phyloP scores from a whole-genome alignment of 495 filamentous ascomycete genomes.

The Xylaria palmicola region DNA sequence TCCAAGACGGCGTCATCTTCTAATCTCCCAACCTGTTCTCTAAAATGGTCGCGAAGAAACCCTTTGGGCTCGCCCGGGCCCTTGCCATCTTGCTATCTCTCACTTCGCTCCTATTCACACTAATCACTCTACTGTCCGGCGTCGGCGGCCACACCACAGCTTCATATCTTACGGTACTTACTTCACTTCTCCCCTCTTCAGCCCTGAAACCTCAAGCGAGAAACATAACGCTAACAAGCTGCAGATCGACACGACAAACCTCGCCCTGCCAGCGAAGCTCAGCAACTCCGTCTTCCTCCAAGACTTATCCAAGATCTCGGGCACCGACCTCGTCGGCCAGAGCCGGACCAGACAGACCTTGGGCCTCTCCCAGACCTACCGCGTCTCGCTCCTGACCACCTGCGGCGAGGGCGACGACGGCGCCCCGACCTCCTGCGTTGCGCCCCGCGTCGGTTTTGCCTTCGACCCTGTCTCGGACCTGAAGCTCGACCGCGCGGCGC shows the following conservation, averaged over 20 bases:
- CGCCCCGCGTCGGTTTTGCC: conserved; percentile 28
- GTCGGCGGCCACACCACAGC: conserved; percentile 21
- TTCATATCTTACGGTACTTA: conserved; percentile 34
- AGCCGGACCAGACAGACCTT: conserved; percentile 28
- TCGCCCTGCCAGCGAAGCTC: conserved; percentile 33
- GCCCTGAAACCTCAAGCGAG: not conserved
- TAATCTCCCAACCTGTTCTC: not conserved
- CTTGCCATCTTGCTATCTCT: conserved; percentile 26
- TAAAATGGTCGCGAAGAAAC: conserved; percentile 17
- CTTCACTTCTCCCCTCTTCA: not conserved
- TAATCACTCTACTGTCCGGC: conserved; percentile 32
- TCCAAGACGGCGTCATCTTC: not conserved
- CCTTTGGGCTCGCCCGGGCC: conserved; percentile 6
- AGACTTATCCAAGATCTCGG: conserved; percentile 31
- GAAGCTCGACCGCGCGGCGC: conserved; percentile 28
- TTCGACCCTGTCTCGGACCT: conserved; percentile 37
- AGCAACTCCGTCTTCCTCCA: conserved; percentile 28
- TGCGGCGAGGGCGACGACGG: conserved; percentile 29
- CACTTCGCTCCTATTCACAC: conserved; percentile 25
- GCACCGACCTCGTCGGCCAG: conserved; percentile 32
- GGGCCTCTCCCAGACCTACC: conserved; percentile 32
- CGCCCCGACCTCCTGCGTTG: conserved; percentile 25
- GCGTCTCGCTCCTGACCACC: conserved; percentile 33
- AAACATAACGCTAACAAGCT: not conserved
- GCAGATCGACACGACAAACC: conserved; percentile 31